These are phyloP conservation scores for Penicillium sp. DNA, from an alignment of 2,329 filamentous ascomycete species.

Conservation along the genomic window DNA sequence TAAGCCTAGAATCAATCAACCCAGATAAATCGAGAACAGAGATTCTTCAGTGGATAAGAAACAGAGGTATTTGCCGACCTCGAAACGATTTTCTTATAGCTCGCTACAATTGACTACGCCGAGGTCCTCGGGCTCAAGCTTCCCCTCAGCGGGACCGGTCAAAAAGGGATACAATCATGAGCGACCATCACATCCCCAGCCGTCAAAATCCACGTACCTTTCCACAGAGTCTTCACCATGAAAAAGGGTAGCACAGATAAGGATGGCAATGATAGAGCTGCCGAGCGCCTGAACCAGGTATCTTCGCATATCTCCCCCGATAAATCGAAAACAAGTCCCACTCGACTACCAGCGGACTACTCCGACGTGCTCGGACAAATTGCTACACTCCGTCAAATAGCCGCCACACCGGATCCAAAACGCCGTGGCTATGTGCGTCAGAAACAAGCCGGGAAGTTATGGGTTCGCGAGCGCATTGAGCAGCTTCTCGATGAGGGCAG, in stretches of 20 bases:
- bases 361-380: conserved; percentile 61
- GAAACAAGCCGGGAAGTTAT: conserved; percentile 63
- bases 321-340: conserved; percentile 33
- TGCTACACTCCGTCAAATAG: conserved; percentile 51
- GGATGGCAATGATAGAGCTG: conserved; percentile 29
- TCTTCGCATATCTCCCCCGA: conserved; percentile 41
- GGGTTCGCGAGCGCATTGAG: conserved; percentile 62
- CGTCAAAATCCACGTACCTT: background rate
- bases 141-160: conserved; percentile 10
- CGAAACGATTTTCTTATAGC: background rate
- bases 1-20: background rate
- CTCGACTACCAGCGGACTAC: conserved; percentile 57
- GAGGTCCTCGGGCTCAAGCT: background rate
- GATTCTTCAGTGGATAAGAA: background rate
- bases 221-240: background rate
- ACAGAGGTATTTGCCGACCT: background rate
- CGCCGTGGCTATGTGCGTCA: conserved; percentile 61
- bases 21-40: background rate
- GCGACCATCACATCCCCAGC: background rate
- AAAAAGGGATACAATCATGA: conserved; percentile 1
- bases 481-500: conserved; percentile 56
- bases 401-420: conserved; percentile 53
- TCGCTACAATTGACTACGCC: background rate
- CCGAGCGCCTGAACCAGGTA: conserved; percentile 49
- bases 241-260: conserved; percentile 6